A percentile compares a stretch with the other conserved stretches of the same genome.
Evolutionary conservation across 352 stramenopile species (phyloP).

Genomic region (Pythium aquatile): DNA sequence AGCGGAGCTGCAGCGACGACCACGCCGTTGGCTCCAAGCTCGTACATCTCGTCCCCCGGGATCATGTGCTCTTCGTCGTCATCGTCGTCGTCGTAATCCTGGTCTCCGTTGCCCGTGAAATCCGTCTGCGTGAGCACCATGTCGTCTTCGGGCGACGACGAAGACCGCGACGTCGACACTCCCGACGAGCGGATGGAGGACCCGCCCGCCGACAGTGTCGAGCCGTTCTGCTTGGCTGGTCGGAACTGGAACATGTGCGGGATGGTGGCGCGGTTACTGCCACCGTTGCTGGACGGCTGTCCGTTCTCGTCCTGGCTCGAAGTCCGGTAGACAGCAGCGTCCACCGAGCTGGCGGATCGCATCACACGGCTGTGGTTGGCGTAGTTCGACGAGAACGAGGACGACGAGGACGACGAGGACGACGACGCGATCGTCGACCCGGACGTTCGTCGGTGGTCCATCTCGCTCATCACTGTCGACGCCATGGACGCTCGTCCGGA

Average conservation of each 20-base stretch:
- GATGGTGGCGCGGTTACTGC: conserved; percentile 25
- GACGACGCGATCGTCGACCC: conserved; percentile 16
- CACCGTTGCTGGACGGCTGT: background rate
- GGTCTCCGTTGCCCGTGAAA: conserved; percentile 2
- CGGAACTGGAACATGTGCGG: conserved; percentile 72
- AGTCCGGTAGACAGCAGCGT: conserved; percentile 21
- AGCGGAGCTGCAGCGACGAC: conserved; percentile 1
- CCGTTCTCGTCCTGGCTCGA: conserved; percentile 31
- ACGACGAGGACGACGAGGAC: conserved; percentile 3
- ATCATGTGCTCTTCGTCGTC: conserved; percentile 26
- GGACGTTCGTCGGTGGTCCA: conserved; percentile 27
- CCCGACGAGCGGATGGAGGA: conserved; percentile 35
- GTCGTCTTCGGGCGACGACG: conserved; percentile 15
- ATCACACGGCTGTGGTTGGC: conserved; percentile 16
- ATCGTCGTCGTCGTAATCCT: conserved; percentile 31
- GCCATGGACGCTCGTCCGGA: conserved; percentile 27
- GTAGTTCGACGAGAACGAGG: too few species aligned
- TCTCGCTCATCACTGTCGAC: conserved; percentile 8
- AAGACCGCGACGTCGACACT: conserved; percentile 31
- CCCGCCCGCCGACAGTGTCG: conserved; percentile 11
- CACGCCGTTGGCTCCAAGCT: conserved; percentile 13
- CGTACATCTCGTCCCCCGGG: conserved; percentile 25
- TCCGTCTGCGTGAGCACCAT: conserved; percentile 7
- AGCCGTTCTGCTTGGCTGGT: conserved; percentile 27
- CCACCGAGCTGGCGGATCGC: conserved; percentile 31